phyloP scores from a whole-genome alignment of 2,329 filamentous ascomycete species.

The Emergomyces orientalis region DNA sequence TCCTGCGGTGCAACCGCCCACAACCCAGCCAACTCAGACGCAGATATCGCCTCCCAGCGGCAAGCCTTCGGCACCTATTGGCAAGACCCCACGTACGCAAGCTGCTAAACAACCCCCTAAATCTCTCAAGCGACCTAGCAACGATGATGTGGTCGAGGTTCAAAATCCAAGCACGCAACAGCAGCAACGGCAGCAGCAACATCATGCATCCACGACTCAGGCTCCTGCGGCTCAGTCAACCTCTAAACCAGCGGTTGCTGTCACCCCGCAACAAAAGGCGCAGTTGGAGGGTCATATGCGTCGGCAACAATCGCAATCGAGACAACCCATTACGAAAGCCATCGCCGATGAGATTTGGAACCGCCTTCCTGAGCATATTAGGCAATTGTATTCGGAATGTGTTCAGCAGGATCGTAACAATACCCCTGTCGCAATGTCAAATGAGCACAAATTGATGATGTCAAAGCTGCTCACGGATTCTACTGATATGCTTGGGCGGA shows the following conservation, averaged over 20 bases:
- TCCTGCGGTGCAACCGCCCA: conserved; percentile 19
- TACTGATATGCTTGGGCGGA: conserved; percentile 34
- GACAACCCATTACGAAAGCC: conserved; percentile 26
- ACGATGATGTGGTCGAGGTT: conserved; percentile 40
- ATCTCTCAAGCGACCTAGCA: conserved; percentile 35
- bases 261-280: conserved; percentile 35
- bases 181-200: conserved; percentile 8
- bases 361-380: conserved; percentile 31
- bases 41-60: conserved; percentile 1
- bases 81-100: conserved; percentile 23
- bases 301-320: conserved; percentile 27
- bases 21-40: conserved; percentile 22
- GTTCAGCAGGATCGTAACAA: conserved; percentile 24
- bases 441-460: conserved; percentile 33
- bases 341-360: conserved; percentile 32
- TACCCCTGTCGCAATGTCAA: conserved; percentile 28
- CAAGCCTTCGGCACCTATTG: conserved; percentile 17
- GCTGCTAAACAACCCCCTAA: conserved; percentile 28
- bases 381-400: conserved; percentile 33
- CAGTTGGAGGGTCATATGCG: conserved; percentile 30
- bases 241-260: conserved; percentile 21
- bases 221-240: conserved; percentile 18
- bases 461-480: conserved; percentile 32
- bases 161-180: conserved; percentile 30
- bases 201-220: conserved; percentile 20